A percentile compares a stretch with the other conserved stretches of the same genome.
Evolutionary conservation across 805 yeast species (phyloP).

Genomic region (Candida pseudoglaebosa): DNA sequence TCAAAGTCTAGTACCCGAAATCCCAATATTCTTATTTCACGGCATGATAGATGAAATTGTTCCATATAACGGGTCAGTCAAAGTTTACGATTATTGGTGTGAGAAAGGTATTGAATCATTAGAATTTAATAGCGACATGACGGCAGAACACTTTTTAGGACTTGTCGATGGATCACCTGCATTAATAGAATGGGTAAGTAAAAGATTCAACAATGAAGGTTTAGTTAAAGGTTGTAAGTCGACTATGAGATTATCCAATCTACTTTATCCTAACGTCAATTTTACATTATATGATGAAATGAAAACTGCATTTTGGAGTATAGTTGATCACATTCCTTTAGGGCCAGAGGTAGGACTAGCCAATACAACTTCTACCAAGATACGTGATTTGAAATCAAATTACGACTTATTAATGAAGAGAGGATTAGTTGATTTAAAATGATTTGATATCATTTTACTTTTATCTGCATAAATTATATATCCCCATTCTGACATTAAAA

Average conservation of each 20-base stretch:
- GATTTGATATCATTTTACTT: too few species aligned
- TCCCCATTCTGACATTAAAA: too few species aligned
- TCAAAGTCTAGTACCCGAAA: slow-evolving; percentile 12
- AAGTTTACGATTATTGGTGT: slow-evolving; percentile 21
- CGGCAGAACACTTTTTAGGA: slow-evolving; percentile 17
- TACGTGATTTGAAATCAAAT: background rate
- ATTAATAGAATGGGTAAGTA: slow-evolving; percentile 17
- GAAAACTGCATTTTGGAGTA: background rate
- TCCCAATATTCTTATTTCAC: slow-evolving; percentile 20
- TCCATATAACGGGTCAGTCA: slow-evolving; percentile 12
- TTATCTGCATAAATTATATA: too few species aligned
- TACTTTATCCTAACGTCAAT: slow-evolving; percentile 39
- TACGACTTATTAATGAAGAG: background rate
- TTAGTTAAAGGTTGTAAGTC: slow-evolving; percentile 26
- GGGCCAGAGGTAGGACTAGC: background rate
- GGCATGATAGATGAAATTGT: slow-evolving; percentile 16
- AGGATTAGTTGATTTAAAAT: background rate
- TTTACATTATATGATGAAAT: background rate
- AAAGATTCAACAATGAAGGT: slow-evolving; percentile 12
- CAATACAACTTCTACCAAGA: background rate
- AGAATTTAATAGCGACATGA: slow-evolving; percentile 17
- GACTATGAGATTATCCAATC: slow-evolving; percentile 46
- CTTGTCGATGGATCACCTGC: slow-evolving; percentile 14
- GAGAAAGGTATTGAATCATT: slow-evolving; percentile 22
- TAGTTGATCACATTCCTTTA: background rate